Base-by-base conservation (phyloP, 208 protist genomes). In the Endotrypanum monterogeii region DNA sequence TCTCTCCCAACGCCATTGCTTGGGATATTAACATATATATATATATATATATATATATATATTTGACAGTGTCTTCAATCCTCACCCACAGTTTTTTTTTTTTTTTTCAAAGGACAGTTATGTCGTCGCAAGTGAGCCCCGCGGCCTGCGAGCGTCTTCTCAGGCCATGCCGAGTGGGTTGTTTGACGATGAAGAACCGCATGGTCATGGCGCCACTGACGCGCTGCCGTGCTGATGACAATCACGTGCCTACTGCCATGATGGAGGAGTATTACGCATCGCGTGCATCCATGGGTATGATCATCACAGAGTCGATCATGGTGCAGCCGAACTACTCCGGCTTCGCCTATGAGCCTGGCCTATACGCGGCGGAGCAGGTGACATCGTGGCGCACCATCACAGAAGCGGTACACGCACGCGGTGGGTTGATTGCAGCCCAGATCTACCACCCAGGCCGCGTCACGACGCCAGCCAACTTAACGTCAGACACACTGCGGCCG, bases 281-380 rank as follows among this genome's bases (percentile, higher is more conserved):
- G 61, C 83, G 90, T 39, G 87, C 88, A 23, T 74, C 66, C 12
- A 74, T 76, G 51, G 89, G 90, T 25, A 71, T 95, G 37, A 74
- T 94, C 35, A 83, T 95, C 44, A 71, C 89, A n/a, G 90, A 95
- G 79, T 79, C 80, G 3, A 85, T 83, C 25, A 80, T 83, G 60
- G 78, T 95, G 12, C 78, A 83, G 52, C 70, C 32, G 25, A 62
- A 79, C 60, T 89, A 83, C 74, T 76, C 75, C 12, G 71, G 51
- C 16, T 89, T 83, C 57, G 63, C 67, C 25, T 63, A 76, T 60
- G 81, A 90, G 62, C 89, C 87, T 0, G 89, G 89, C 7, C 76
- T 93, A 25, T 91, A 80, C 76, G 83, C 71, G 1, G 48, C 69
- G 9, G 87, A 62, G 52, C 87, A 93, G 82, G 73, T 89, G 46